phyloP scores from a whole-genome alignment of 75 land plant species.

The Cunninghamia lanceolata region DNA sequence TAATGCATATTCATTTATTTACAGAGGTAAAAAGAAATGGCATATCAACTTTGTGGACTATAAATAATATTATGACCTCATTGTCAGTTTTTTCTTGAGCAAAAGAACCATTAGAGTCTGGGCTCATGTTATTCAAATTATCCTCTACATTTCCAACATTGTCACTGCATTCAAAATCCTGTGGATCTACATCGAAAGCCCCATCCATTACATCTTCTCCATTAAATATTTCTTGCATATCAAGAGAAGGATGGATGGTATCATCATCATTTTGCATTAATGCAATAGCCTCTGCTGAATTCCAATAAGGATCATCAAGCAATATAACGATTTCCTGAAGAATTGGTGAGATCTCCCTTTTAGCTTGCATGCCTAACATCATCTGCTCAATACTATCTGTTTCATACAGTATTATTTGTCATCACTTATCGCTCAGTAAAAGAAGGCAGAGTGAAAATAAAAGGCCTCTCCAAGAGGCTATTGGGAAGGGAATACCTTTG shows the following conservation, averaged over 20 bases:
- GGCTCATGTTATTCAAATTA: background rate
- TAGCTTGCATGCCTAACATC: constrained; percentile 35
- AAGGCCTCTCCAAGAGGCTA: background rate
- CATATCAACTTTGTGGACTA: background rate
- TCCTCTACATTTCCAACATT: background rate
- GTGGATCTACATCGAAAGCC: background rate
- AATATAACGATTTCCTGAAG: constrained; percentile 49
- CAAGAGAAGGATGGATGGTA: background rate
- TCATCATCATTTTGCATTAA: background rate
- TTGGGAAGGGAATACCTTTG: constrained; percentile 38
- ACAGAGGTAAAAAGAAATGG: background rate
- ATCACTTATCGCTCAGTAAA: background rate
- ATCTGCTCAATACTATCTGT: constrained; percentile 74
- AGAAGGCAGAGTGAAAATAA: background rate
- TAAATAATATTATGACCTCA: background rate
- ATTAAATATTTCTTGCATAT: background rate
- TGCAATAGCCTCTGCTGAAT: background rate
- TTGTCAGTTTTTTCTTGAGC: background rate
- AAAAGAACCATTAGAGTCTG: background rate
- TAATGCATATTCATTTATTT: background rate
- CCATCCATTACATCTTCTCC: background rate
- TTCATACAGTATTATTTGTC: background rate
- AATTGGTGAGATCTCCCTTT: constrained; percentile 73
- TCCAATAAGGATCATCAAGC: constrained; percentile 41
- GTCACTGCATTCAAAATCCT: background rate